Evolutionary conservation across 192 early-diverging fungal genomes (phyloP).

Genomic region (Lunasporangiospora selenospora): DNA sequence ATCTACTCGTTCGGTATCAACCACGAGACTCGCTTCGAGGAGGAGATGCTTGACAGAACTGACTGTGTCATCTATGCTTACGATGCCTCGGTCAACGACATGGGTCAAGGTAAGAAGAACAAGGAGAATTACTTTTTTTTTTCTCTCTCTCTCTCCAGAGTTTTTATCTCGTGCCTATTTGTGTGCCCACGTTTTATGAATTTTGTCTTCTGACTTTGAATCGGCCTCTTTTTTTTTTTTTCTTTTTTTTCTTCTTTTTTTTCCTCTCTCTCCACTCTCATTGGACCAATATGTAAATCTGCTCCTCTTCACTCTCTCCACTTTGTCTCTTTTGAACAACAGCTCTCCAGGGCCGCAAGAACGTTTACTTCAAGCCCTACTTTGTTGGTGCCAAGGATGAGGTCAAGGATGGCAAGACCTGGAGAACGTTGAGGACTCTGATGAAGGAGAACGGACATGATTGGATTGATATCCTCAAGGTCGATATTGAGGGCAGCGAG

Average conservation of each 20-base stretch:
- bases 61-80: slow-evolving; percentile 42
- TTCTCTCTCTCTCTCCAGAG: not conserved
- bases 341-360: slow-evolving; percentile 21
- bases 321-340: slow-evolving; percentile 3
- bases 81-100: slow-evolving; percentile 25
- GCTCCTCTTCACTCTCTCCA: too few relatives aligned
- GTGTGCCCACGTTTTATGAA: not conserved
- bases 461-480: slow-evolving; percentile 1
- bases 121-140: not conserved
- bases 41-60: slow-evolving; percentile 36
- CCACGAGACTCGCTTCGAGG: slow-evolving; percentile 36
- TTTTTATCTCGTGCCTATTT: not conserved
- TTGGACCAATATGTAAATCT: too few relatives aligned
- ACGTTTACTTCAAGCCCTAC: slow-evolving; percentile 22
- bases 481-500: slow-evolving; percentile 1
- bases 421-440: slow-evolving; percentile 27
- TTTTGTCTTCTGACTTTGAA: not conserved
- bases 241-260: not conserved
- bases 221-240: not conserved
- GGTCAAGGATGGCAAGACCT: slow-evolving; percentile 4
- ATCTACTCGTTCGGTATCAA: slow-evolving; percentile 46
- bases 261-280: too few relatives aligned
- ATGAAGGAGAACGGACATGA: slow-evolving; percentile 36
- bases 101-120: slow-evolving; percentile 28
- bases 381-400: slow-evolving; percentile 23